phyloP scores from a whole-genome alignment of 2,329 filamentous ascomycete species.

The Periconia digitata region DNA sequence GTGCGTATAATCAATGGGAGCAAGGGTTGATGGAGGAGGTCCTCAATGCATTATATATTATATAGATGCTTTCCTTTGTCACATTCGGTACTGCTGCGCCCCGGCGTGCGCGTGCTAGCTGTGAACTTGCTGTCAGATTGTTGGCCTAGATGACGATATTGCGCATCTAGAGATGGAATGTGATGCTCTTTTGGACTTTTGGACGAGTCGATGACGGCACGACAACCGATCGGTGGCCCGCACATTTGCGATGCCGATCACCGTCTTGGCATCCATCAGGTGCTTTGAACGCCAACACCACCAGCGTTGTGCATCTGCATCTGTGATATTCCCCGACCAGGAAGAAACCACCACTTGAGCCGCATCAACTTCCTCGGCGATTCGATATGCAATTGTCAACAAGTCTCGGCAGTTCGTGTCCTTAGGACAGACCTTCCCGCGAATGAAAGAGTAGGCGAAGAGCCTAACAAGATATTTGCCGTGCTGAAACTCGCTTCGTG shows the following conservation, averaged over 20 bases:
- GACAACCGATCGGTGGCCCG: conserved; percentile 12
- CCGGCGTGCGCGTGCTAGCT: conserved; percentile 9
- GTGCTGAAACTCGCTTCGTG: conserved; percentile 33
- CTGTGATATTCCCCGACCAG: not conserved
- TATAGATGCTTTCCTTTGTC: conserved; percentile 1
- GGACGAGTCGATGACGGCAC: not conserved
- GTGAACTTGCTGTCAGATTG: conserved; percentile 7
- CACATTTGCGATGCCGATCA: conserved; percentile 7
- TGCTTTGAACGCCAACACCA: conserved; percentile 6
- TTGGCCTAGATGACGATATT: conserved; percentile 1
- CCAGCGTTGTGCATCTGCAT: not conserved
- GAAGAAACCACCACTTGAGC: not conserved
- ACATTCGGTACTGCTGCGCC: conserved; percentile 18
- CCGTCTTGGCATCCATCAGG: conserved; percentile 3
- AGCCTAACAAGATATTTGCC: not conserved
- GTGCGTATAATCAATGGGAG: not conserved
- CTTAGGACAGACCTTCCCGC: not conserved
- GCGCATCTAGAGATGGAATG: conserved; percentile 1
- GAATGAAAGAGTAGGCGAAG: not conserved
- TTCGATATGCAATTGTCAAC: not conserved
- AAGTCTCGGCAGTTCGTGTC: not conserved
- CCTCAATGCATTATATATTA: conserved; percentile 1
- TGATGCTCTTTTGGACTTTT: not conserved
- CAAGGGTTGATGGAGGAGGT: not conserved
- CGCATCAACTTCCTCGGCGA: not conserved